A percentile compares a stretch with the other conserved stretches of the same genome.
phyloP scores from a whole-genome alignment of 441 rosid species.

The Oxalis stricta region DNA sequence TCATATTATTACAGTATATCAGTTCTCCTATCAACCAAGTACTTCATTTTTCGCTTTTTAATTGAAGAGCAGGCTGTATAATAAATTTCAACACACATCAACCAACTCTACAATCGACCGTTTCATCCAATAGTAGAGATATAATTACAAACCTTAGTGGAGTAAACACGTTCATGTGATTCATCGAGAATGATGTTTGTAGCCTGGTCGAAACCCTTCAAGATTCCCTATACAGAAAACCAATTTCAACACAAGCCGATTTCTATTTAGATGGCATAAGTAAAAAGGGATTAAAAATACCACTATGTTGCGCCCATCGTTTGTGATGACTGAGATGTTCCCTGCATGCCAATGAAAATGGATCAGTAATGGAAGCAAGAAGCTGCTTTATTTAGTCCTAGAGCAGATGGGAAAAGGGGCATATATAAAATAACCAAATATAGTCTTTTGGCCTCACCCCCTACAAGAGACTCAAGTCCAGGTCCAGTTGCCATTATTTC shows the following conservation, averaged over 20 bases:
- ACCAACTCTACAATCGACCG: too few species aligned
- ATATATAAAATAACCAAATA: too few species aligned
- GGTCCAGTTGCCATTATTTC: slow-evolving; percentile 45
- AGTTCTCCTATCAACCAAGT: too few species aligned
- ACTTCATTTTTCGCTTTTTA: too few species aligned
- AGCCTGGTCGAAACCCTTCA: slow-evolving; percentile 94
- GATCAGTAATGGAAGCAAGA: not conserved
- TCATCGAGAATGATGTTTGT: slow-evolving; percentile 92
- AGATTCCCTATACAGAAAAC: slow-evolving; percentile 38
- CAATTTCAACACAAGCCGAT: not conserved
- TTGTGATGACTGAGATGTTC: slow-evolving; percentile 65
- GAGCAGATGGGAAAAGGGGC: not conserved
- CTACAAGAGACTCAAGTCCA: slow-evolving; percentile 77
- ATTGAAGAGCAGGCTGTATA: too few species aligned
- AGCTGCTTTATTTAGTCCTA: not conserved
- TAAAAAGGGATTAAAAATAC: slow-evolving; percentile 15
- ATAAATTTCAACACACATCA: too few species aligned
- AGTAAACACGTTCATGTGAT: slow-evolving; percentile 93
- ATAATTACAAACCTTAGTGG: slow-evolving; percentile 50
- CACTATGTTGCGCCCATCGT: slow-evolving; percentile 92
- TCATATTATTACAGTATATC: too few species aligned
- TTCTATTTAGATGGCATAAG: not conserved
- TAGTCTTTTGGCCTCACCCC: not conserved
- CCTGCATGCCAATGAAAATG: slow-evolving; percentile 27
- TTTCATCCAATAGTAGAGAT: too few species aligned